Evolutionary conservation across 2,329 filamentous ascomycete genomes (phyloP).

Genomic region (Byssoonygena ceratinophila): DNA sequence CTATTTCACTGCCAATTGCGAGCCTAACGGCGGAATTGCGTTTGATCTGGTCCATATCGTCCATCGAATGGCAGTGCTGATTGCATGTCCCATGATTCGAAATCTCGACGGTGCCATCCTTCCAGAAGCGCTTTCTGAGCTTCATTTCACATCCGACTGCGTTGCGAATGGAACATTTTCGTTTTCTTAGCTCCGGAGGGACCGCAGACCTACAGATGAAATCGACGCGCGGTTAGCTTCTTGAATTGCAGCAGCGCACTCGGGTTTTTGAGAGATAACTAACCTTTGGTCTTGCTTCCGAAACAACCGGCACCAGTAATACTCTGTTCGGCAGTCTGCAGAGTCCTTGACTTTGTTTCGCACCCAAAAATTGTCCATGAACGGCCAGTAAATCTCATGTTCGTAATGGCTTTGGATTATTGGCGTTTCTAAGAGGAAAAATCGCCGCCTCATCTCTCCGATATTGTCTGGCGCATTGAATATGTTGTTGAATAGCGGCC

Average conservation of each 20-base stretch:
- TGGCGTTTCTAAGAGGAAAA: slow-evolving; percentile 5
- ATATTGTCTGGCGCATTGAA: slow-evolving; percentile 11
- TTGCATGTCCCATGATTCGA: slow-evolving; percentile 6
- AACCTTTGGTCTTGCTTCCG: slow-evolving; percentile 10
- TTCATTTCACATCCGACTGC: slow-evolving; percentile 11
- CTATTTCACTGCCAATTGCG: slow-evolving; percentile 8
- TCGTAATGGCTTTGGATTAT: slow-evolving; percentile 8
- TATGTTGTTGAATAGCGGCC: slow-evolving; percentile 7
- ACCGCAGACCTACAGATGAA: not conserved
- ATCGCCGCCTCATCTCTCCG: slow-evolving; percentile 8
- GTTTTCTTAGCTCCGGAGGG: slow-evolving; percentile 6
- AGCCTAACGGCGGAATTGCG: slow-evolving; percentile 6
- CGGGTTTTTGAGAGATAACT: not conserved
- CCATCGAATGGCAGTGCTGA: slow-evolving; percentile 9
- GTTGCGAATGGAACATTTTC: slow-evolving; percentile 9
- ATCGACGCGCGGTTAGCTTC: not conserved
- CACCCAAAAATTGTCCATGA: slow-evolving; percentile 12
- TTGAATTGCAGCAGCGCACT: too few species aligned
- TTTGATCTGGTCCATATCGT: slow-evolving; percentile 11
- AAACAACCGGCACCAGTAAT: slow-evolving; percentile 12
- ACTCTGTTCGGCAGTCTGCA: slow-evolving; percentile 9
- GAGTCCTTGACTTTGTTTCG: slow-evolving; percentile 11
- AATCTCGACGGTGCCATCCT: slow-evolving; percentile 9
- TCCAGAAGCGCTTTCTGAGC: slow-evolving; percentile 10
- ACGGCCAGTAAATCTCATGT: slow-evolving; percentile 11